Base-by-base conservation (phyloP, 495 filamentous ascomycete species). In the Gamarada debralockiae region DNA sequence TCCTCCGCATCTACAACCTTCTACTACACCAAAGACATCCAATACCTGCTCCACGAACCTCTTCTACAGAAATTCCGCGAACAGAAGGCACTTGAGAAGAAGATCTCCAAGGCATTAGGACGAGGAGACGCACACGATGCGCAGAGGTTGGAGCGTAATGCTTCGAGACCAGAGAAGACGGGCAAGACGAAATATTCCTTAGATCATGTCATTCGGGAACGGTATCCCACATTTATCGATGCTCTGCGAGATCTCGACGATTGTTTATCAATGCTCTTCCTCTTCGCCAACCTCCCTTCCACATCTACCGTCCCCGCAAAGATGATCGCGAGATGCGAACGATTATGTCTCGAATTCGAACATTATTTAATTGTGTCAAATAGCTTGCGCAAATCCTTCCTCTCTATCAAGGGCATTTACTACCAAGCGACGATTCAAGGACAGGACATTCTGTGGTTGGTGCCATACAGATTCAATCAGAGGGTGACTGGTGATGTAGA, bases 391-490 rank as follows among this genome's bases (percentile, higher is more conserved):
- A 97, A 95, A 71, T 95, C 90, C 5, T 98, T 98, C 73, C 76
- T 98, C 46, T 96, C 90, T 1, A 97, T 98, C 70, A 98, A 97
- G 76, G 93, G 93, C 64, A 97, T 98, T 62, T 98, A 98, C 72
- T 98, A 97, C 71, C 95, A 98, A 73, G 95, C 92, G 7, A 97
- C 88, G 41, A 92, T 98, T 44, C 90, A 96, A 65, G 92, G 92
- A n/a, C 92, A 97, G 69, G 93, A 98, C 60, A 85, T 97, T 45
- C 74, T 98, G 65, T 98, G 93, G 93, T 75, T 98, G 17, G 93
- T 96, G 2, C 93, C 93, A 1, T 97, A 98, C 73, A 85, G 87
- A 57, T 98, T 98, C 70, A 95, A 96, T 58, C 95, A 97, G 72
- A 74, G 86, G 54, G 82, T 96, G 25, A 90, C 91, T 21, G 88